Conservation (phyloP, 176 grass and related monocot species). For the Melocanna baccifera region DNA sequence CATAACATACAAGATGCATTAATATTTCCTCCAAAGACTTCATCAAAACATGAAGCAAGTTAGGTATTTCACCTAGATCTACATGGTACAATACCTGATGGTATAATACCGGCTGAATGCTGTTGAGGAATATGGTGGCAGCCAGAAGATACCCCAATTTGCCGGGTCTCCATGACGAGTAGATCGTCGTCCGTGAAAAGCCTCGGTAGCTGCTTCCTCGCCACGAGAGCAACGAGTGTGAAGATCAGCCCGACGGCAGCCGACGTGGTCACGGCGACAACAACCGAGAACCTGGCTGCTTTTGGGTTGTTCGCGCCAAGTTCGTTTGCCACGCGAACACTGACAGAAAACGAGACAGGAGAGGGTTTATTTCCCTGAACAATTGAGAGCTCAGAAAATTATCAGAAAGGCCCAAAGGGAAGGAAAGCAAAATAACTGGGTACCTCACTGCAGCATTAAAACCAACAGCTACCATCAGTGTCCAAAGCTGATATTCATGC, state of each 20-base stretch:
- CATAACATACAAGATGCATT: background rate
- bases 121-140: slow-evolving; percentile 63
- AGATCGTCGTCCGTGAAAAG: slow-evolving; percentile 42
- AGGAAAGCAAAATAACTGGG: background rate
- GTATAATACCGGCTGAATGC: slow-evolving; percentile 79
- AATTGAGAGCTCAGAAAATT: no score
- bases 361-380: background rate
- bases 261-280: slow-evolving; percentile 47
- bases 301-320: slow-evolving; percentile 66
- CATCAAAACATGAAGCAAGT: background rate
- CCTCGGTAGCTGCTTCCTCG: slow-evolving; percentile 46
- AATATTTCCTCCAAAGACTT: no score
- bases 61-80: background rate
- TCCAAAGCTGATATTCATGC: slow-evolving; percentile 76
- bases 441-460: slow-evolving; percentile 78
- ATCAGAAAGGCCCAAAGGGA: background rate
- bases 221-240: slow-evolving; percentile 27
- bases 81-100: slow-evolving; percentile 38
- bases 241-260: slow-evolving; percentile 47
- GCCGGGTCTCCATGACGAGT: slow-evolving; percentile 39
- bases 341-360: background rate
- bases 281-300: slow-evolving; percentile 59
- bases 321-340: slow-evolving; percentile 75
- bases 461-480: slow-evolving; percentile 63
- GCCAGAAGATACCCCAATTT: slow-evolving; percentile 61